These are phyloP conservation scores for Colletotrichum sp. DNA, from an alignment of 2,329 filamentous ascomycete genomes.

Conservation along the genomic window DNA sequence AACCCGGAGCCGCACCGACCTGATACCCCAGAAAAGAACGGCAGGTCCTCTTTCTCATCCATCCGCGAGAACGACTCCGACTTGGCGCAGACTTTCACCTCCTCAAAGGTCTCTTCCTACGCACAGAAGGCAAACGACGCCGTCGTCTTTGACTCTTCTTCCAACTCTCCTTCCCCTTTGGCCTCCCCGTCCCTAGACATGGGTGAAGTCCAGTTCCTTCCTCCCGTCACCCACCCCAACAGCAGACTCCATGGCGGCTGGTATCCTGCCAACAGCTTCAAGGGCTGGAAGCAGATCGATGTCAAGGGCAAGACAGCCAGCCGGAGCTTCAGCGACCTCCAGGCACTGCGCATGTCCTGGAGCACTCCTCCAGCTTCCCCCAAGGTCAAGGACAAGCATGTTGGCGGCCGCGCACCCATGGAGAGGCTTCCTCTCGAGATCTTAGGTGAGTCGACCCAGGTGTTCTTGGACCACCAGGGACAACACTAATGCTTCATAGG, in stretches of 20 bases:
- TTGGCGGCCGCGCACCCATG: constrained; percentile 60
- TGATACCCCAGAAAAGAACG: constrained; percentile 38
- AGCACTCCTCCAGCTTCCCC: constrained; percentile 41
- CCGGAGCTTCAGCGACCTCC: constrained; percentile 66
- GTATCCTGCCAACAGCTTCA: constrained; percentile 63
- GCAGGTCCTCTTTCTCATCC: constrained; percentile 65
- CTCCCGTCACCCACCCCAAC: constrained; percentile 59
- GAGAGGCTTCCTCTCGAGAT: constrained; percentile 75
- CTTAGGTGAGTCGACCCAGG: constrained; percentile 60
- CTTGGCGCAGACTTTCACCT: constrained; percentile 67
- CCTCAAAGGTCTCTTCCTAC: constrained; percentile 67
- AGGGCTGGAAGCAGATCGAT: constrained; percentile 67
- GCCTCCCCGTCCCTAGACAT: constrained; percentile 37
- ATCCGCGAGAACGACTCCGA: constrained; percentile 65
- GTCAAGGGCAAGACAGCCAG: constrained; percentile 64
- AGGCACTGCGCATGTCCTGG: constrained; percentile 61
- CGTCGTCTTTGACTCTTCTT: constrained; percentile 53
- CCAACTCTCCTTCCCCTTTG: constrained; percentile 44
- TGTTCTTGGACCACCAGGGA: constrained; percentile 12
- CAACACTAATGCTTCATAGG: constrained; percentile 47
- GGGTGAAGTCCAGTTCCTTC: constrained; percentile 47
- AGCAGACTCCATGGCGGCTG: constrained; percentile 64
- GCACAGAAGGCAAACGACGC: constrained; percentile 50
- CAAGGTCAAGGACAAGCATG: constrained; percentile 37
- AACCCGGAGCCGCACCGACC: constrained; percentile 26